Base-by-base conservation (phyloP, 2,329 filamentous ascomycete genomes). In the Penicillium sp. region DNA sequence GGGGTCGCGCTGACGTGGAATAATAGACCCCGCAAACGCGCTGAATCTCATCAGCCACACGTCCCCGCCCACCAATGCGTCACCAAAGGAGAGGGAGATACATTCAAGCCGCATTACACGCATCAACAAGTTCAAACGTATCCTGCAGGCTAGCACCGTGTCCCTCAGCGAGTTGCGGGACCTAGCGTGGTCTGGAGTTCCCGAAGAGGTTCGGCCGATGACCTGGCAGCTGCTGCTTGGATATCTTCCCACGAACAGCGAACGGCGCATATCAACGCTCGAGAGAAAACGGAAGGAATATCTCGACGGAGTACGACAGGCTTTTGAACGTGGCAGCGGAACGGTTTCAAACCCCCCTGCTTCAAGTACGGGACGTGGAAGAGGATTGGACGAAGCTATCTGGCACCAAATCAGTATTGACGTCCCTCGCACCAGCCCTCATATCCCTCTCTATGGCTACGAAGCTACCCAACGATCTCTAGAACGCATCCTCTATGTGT, bases 351-450 rank as follows among this genome's bases (percentile, higher is more conserved):
- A 78, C 33, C 75, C 79, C 1, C 71, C 73, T 35, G 69, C 75
- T 41, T 76, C 80, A 7, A 71, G 63, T 35, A 73, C 77, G 13
- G 83, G 86, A 44, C 81, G 83, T 62, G 86, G 87, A 2, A 85
- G 91, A 55, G 94, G 93, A 2, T 79, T 99, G 18, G 96, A 99
- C 68, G 95, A 99, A 79, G 90, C 92, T n/a, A 88, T 99, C 59
- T 99, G 95, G 95, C 95, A 99, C 79, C 95, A 99, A 73, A 98
- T 99, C 77, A 97, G 92, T 76, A 99, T 99, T 70, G 95, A 99
- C 72, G 91, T 98, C 22, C 95, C 95, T 2, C 87, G 95, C 52
- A 99, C 95, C 4, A 98, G 96, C 72, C 95, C 95, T 11, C 95
- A 98, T 76, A 89, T 99, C 55, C 91, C 96, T 67, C 83, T 99